Evolutionary conservation across 306 rosid genomes (phyloP), one percentile per base, ranked within the genome.

Genomic region (Alnus rubra): DNA sequence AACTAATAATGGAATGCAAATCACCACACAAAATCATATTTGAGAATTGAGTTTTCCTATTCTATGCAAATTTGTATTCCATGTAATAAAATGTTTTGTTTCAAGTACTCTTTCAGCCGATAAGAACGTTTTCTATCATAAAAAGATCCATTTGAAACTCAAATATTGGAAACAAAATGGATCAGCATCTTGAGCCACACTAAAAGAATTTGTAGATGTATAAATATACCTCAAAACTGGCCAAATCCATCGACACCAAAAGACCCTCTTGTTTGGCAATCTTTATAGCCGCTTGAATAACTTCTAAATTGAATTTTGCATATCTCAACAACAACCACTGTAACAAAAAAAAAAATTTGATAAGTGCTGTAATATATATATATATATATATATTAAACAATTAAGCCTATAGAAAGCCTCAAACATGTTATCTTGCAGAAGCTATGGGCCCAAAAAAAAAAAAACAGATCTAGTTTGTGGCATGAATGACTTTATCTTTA

Each of bases 311-410:
- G 87, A 93, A 80, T 56, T 80, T 78, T 31, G 90, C 88, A 76
- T 90, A 91, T 82, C 99, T 93, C 90, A 95, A 52, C 73, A 90
- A 88, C 84, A 95, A 75, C 99, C 98, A 95, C 99, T 95, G 91
- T 77, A 88, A 84, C 59, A 81, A 82, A 86, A 73, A 80, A 75
- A 23, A 23, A 23, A 23, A 23, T 0, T 42, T 5, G 45, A 42
- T 42, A 42, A 42, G 45, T 42, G 93, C 99, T 95, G 91, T 77
- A 88, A 84, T n/a, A n/a, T n/a, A n/a, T n/a, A n/a, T n/a, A n/a
- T n/a, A n/a, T n/a, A n/a, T n/a, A n/a, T 80, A 75, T 75, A 42
- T 51, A 59, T 50, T 42, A 80, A 77, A 51, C 69, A 80, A 51
- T 64, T 71, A 82, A 82, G 87, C 85, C 74, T 42, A 81, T 76